Base-by-base conservation (phyloP, 257 asterid species). In the Cinchona pubescens region DNA sequence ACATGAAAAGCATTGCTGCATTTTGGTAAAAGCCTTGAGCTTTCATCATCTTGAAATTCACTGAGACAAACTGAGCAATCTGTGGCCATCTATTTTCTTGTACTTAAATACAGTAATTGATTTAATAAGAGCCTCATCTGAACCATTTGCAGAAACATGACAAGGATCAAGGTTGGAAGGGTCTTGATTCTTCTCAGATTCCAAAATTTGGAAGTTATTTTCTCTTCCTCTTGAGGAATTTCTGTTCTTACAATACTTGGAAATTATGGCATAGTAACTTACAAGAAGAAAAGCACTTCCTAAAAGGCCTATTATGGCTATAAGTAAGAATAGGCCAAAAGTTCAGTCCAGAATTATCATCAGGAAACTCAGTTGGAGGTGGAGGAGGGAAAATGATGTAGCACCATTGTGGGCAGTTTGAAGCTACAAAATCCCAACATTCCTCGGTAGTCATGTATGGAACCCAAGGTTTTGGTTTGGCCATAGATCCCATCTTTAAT, bases 1-100 rank as follows among this genome's bases (percentile, higher is more conserved):
- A 74, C 79, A 75, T 89, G 95, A 45, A 89, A 89, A 59, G 90
- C 95, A 67, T 89, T 92, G 67, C 83, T 82, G 70, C 95, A 89
- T 71, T 83, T 86, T 0, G 90, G 92, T 60, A 85, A 62, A 27
- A 85, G 83, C 58, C 82, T 82, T 25, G 82, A 75, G 72, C 77
- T 82, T 49, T 89, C 95, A 12, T 80, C 84, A 30, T 84, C 90
- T 62, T 81, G 84, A 74, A 89, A 89, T 37, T 89, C 90, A 67
- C 86, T 76, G 45, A 89, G 76, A 59, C 94, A 89, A 64, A 89
- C 88, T 0, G 86, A 83, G 77, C 94, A 79, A 70, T 83, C 84
- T n/a, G 85, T 73, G 10, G 48, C 86, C 79, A 14, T 71, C 82
- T 56, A 78, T 87, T 46, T 49, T 81, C 76, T 74, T 76, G 85